phyloP scores from a whole-genome alignment of 768 basidiomycete genomes.

The Tubosaeta sp. region DNA sequence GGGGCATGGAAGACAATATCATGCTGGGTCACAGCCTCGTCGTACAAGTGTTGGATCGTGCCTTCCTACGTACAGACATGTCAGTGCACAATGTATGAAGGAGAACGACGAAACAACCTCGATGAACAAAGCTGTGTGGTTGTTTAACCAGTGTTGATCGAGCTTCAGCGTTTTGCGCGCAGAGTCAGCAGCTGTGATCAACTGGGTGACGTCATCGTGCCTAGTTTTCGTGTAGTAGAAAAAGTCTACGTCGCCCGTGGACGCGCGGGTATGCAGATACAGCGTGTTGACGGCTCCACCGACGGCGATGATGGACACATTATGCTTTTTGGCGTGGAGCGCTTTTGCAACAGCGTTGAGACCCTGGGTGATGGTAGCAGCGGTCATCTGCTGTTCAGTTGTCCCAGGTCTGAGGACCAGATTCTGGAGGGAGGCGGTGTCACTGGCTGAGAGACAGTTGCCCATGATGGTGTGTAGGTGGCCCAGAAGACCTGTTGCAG shows the following conservation, averaged over 20 bases:
- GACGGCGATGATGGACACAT: background rate
- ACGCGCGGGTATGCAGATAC: background rate
- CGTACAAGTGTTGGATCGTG: background rate
- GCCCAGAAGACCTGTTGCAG: too few relatives aligned
- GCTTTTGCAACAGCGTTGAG: background rate
- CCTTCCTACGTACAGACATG: background rate
- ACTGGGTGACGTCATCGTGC: background rate
- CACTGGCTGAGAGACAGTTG: background rate
- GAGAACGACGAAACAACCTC: background rate
- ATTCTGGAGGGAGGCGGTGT: background rate
- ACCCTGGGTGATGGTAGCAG: background rate
- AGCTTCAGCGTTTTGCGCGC: background rate
- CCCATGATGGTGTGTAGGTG: background rate
- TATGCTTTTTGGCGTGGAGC: background rate
- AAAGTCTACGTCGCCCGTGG: background rate
- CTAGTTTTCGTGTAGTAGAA: background rate
- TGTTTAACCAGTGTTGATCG: background rate
- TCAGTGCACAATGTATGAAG: background rate
- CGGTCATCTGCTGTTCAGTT: background rate
- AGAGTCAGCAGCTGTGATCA: background rate
- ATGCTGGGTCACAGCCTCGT: background rate
- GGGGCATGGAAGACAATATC: background rate
- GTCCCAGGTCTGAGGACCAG: background rate
- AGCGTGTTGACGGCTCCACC: background rate
- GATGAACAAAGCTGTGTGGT: background rate